phyloP scores from a whole-genome alignment of 345 rosid genomes.

The Brassica cretica region DNA sequence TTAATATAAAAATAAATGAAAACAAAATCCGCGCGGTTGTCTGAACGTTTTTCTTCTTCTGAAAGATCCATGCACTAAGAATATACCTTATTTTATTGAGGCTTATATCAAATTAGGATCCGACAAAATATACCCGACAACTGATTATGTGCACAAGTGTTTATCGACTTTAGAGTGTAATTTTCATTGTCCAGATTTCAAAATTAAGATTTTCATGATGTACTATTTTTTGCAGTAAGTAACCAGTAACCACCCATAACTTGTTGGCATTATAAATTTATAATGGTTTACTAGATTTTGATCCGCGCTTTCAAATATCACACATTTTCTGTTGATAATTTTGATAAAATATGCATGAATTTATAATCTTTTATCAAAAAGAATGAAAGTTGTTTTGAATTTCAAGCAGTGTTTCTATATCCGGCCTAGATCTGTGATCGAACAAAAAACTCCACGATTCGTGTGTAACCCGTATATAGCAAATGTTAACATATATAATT shows the following conservation, averaged over 20 bases:
- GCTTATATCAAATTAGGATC: constrained; percentile 1
- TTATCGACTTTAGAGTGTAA: background rate
- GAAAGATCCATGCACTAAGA: constrained; percentile 8
- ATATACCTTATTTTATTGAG: background rate
- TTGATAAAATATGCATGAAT: too few species aligned
- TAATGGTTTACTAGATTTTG: background rate
- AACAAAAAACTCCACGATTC: too few species aligned
- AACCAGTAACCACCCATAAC: background rate
- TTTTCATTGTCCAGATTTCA: background rate
- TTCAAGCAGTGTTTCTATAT: too few species aligned
- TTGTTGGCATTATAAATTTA: background rate
- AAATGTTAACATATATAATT: too few species aligned
- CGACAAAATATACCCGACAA: background rate
- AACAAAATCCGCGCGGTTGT: too few species aligned
- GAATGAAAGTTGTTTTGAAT: too few species aligned
- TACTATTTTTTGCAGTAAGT: background rate
- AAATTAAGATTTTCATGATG: background rate
- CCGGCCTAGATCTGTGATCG: too few species aligned
- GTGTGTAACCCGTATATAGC: too few species aligned
- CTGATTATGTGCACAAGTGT: background rate
- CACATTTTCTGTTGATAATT: too few species aligned
- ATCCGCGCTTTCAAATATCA: too few species aligned
- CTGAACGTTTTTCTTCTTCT: background rate
- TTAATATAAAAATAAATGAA: too few species aligned
- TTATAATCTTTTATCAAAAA: too few species aligned